Evolutionary conservation across 148 eudicot species (phyloP).

Genomic region (Silene latifolia): DNA sequence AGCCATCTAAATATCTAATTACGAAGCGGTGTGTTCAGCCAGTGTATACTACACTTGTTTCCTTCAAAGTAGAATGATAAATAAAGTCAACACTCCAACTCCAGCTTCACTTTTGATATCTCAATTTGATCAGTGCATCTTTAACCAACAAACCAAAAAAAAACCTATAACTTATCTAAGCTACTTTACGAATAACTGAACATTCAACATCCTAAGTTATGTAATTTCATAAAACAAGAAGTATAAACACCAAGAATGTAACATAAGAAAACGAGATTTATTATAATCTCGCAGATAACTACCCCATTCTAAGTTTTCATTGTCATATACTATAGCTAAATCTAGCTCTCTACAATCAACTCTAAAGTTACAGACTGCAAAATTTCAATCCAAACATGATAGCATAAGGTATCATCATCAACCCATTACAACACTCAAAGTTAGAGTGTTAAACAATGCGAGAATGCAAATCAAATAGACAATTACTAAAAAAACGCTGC

Average conservation of each 20-base stretch:
- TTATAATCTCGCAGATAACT: neutral
- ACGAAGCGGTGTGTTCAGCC: neutral
- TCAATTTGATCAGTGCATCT: neutral
- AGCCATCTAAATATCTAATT: neutral
- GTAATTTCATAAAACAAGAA: neutral
- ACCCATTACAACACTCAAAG: neutral
- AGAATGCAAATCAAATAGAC: no score
- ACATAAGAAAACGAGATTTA: neutral
- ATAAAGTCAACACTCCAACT: neutral
- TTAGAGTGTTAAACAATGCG: no score
- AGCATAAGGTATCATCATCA: neutral
- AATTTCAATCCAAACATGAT: neutral
- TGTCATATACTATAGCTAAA: neutral
- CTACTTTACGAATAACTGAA: neutral
- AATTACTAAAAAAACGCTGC: no score
- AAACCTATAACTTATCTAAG: neutral
- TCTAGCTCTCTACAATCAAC: neutral
- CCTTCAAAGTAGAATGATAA: neutral
- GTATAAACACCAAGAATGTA: neutral
- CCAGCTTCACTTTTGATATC: neutral
- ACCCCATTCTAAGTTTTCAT: neutral
- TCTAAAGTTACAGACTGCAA: neutral
- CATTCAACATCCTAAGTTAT: neutral
- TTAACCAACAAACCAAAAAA: neutral
- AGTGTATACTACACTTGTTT: neutral